Conservation (phyloP, 73 alveolate species). For the Paramecium sexaurelia region DNA sequence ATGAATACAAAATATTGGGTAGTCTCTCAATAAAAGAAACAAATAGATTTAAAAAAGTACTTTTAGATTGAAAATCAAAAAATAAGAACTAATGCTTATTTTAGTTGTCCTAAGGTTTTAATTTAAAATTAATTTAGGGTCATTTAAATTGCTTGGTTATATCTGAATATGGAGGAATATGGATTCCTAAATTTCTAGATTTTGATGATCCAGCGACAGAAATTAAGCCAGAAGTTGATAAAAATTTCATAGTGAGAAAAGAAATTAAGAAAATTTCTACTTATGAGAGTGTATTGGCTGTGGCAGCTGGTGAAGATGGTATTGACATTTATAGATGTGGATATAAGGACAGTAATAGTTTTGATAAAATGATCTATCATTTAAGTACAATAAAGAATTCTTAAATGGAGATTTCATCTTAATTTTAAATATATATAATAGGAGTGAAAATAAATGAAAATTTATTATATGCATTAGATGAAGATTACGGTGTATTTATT, state of each 20-base stretch:
- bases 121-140: neutral
- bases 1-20: neutral
- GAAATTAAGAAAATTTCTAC: neutral
- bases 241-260: neutral
- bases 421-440: neutral
- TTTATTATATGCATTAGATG: neutral
- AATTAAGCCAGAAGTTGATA: neutral
- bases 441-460: neutral
- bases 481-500: neutral
- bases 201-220: neutral
- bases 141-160: neutral
- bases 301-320: conserved; percentile 50
- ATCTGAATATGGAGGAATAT: neutral
- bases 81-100: neutral
- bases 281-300: neutral
- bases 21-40: neutral
- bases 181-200: neutral
- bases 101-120: conserved; percentile 4
- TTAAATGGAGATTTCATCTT: neutral
- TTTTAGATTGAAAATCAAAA: neutral
- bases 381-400: neutral
- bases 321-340: neutral
- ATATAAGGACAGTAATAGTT: neutral
- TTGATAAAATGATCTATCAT: neutral
- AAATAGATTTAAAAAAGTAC: neutral